phyloP scores from a whole-genome alignment of 169 alveolate species.

The Eimeria necatrix region DNA sequence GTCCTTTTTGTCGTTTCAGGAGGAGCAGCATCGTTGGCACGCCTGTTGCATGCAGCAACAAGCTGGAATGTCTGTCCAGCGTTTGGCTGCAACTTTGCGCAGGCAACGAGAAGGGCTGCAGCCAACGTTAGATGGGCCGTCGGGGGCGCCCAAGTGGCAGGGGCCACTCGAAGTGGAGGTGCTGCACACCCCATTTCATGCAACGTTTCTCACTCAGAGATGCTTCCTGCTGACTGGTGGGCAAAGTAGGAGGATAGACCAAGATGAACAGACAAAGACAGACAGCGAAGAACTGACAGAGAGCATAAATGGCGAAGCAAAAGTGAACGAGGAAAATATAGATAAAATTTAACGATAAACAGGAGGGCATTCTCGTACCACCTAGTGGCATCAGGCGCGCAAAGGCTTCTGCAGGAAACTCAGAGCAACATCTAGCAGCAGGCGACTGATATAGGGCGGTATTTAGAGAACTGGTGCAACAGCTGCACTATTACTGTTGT shows the following conservation, averaged over 20 bases:
- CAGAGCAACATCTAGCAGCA: too few relatives aligned
- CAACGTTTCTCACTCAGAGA: not conserved
- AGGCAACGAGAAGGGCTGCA: not conserved
- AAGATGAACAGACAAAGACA: too few relatives aligned
- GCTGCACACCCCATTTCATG: not conserved
- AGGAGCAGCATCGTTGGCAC: conserved; percentile 19
- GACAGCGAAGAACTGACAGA: too few relatives aligned
- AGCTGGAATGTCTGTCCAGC: not conserved
- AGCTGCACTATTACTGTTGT: not conserved
- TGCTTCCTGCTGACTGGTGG: not conserved
- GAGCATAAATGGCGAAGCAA: too few relatives aligned
- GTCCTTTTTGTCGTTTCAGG: not conserved
- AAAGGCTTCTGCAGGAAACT: too few relatives aligned
- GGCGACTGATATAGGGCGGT: too few relatives aligned
- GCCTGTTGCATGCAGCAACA: conserved; percentile 37
- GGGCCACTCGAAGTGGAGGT: not conserved
- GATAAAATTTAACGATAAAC: too few relatives aligned
- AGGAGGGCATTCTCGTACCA: too few relatives aligned
- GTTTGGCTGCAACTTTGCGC: not conserved
- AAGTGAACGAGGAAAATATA: too few relatives aligned
- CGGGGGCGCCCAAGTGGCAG: not conserved
- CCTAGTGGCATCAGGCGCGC: too few relatives aligned
- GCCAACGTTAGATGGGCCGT: not conserved
- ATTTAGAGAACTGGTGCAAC: too few relatives aligned
- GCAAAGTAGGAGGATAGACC: not conserved